These are phyloP conservation scores for Escovopsis sp. DNA, from an alignment of 2,329 filamentous ascomycete genomes.

Conservation along the genomic window DNA sequence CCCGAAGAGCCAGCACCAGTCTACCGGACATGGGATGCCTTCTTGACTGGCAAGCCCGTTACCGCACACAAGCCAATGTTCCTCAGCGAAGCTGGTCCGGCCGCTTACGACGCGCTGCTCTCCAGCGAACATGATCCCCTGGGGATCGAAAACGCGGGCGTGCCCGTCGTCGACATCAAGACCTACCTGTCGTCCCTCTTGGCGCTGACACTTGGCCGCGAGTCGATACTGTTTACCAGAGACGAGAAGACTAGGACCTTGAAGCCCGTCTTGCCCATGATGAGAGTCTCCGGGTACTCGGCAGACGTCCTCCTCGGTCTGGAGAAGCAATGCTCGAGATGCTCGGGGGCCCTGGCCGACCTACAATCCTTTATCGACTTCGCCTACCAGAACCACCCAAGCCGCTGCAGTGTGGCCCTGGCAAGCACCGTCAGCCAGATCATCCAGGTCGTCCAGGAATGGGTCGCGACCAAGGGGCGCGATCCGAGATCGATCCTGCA, in stretches of 20 bases:
- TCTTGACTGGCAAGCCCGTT: slow-evolving; percentile 27
- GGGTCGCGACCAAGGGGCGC: slow-evolving; percentile 29
- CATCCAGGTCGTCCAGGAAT: slow-evolving; percentile 33
- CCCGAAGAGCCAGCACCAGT: slow-evolving; percentile 17
- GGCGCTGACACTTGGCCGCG: slow-evolving; percentile 53
- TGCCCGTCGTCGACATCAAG: slow-evolving; percentile 30
- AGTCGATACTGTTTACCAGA: slow-evolving; percentile 57
- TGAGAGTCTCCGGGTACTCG: slow-evolving; percentile 44
- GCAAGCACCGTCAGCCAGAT: slow-evolving; percentile 34
- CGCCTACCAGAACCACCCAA: slow-evolving; percentile 29
- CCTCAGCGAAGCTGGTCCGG: slow-evolving; percentile 53
- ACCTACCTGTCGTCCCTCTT: slow-evolving; percentile 44
- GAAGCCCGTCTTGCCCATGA: slow-evolving; percentile 26
- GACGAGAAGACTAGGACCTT: slow-evolving; percentile 39
- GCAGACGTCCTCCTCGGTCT: slow-evolving; percentile 31
- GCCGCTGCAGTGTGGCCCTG: slow-evolving; percentile 35
- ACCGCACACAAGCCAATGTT: slow-evolving; percentile 32
- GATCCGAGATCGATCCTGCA: slow-evolving; percentile 34
- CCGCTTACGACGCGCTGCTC: slow-evolving; percentile 50
- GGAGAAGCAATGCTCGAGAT: slow-evolving; percentile 30
- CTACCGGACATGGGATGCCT: slow-evolving; percentile 57
- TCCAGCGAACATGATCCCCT: slow-evolving; percentile 25
- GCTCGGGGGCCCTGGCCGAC: slow-evolving; percentile 31
- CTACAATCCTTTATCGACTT: slow-evolving; percentile 32
- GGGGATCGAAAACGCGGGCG: slow-evolving; percentile 20